Evolutionary conservation across 805 yeast genomes (phyloP), one percentile per base, ranked within the genome.

Genomic region (Hanseniaspora lachancei): DNA sequence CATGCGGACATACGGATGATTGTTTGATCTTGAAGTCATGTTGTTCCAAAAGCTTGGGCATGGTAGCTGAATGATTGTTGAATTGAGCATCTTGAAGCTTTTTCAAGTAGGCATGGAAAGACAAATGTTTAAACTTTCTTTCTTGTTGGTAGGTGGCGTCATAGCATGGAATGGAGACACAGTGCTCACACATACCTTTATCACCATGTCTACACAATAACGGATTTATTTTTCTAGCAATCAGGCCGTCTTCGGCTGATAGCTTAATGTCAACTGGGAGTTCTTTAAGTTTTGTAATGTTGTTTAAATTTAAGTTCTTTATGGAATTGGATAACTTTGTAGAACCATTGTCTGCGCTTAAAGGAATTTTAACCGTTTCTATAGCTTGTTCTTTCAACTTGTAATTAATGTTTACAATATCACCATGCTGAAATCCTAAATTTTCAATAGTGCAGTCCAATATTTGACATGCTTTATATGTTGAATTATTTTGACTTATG

Each of bases 181-280:
- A 93, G 66, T 89, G 88, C 64, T 93, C 98, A 68, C 98, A 93
- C 97, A 93, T 93, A 1, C 97, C 99, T 62, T 83, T 84, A 40
- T 82, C 91, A 2, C 91, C 85, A 66, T 93, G 98, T 58, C 82
- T 78, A 68, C 98, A 91, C 59, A 89, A 71, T n/a, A 24, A 35
- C 3, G 49, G 41, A 16, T 52, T 44, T 12, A 12, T 36, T 2
- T 67, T 62, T 36, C 98, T 76, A 32, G 75, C 68, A 56, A 93
- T 87, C 55, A 84, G 71, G 0, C 98, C 99, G 46, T 78, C 77
- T 55, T 78, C 75, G 32, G 72, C 73, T 51, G 84, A 89, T 36
- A 89, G 72, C 12, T 65, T 66, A 50, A 77, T 77, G 68, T 93
- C 98, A 0, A 89, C 76, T 0, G 77, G 70, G 36, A 81, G 70